phyloP scores from a whole-genome alignment of 2,329 filamentous ascomycete genomes.

The Talaromyces verruculosus region DNA sequence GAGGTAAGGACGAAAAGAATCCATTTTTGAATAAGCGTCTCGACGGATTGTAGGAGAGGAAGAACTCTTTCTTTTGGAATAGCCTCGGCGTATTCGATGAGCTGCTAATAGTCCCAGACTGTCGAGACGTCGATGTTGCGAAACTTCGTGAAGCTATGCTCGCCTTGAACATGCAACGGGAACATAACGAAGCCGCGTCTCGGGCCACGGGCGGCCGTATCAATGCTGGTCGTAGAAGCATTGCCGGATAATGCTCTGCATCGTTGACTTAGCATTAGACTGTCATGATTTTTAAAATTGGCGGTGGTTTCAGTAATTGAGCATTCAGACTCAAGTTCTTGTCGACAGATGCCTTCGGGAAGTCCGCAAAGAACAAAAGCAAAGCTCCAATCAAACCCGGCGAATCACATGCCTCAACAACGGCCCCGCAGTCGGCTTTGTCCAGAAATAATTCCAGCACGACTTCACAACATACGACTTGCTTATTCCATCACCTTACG shows the following conservation, averaged over 20 bases:
- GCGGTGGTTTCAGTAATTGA: background rate
- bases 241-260: conserved; percentile 24
- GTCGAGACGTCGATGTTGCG: conserved; percentile 32
- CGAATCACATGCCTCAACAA: conserved; percentile 6
- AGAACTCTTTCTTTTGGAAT: conserved; percentile 42
- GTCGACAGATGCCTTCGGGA: background rate
- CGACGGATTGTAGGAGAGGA: conserved; percentile 37
- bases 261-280: conserved; percentile 2
- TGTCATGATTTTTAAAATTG: background rate
- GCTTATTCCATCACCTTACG: background rate
- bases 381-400: conserved; percentile 1
- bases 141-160: conserved; percentile 32
- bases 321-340: background rate
- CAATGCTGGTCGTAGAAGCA: conserved; percentile 39
- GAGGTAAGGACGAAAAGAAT: conserved; percentile 27
- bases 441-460: background rate
- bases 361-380: conserved; percentile 11
- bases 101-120: conserved; percentile 31
- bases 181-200: conserved; percentile 35
- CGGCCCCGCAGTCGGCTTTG: background rate
- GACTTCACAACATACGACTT: background rate
- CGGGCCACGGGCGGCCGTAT: conserved; percentile 35
- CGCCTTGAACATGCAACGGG: conserved; percentile 34
- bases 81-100: conserved; percentile 28
- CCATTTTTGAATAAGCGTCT: conserved; percentile 26